Conservation (phyloP, 139 green algal genomes). For the Chlamydomonas sphaeroides region DNA sequence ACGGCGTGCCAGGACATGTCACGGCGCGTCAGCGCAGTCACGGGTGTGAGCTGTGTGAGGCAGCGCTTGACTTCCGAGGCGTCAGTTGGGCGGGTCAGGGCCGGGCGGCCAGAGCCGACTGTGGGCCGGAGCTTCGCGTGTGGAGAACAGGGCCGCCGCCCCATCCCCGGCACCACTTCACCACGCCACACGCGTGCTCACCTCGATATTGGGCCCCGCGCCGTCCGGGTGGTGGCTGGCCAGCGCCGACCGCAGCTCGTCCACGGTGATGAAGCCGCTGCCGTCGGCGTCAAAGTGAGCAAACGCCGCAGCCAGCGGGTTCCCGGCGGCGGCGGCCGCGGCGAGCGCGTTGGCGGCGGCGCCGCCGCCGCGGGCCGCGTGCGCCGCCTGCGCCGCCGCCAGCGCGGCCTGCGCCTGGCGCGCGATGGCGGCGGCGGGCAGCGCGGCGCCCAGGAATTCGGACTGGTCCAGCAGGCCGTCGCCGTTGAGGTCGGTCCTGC, state of each 20-base stretch:
- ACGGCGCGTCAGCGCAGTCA: too few relatives aligned
- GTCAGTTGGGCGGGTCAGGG: too few relatives aligned
- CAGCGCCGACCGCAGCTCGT: conserved; percentile 50
- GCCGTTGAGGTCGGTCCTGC: conserved; percentile 54
- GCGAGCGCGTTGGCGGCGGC: neutral
- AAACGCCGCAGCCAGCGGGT: conserved; percentile 39
- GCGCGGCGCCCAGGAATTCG: conserved; percentile 85
- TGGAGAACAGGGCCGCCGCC: too few relatives aligned
- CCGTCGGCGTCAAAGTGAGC: conserved; percentile 56
- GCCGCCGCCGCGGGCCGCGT: neutral
- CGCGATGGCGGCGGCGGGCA: conserved; percentile 48
- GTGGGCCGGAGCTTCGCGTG: too few relatives aligned
- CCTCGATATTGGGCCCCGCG: conserved; percentile 24
- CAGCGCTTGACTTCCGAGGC: too few relatives aligned
- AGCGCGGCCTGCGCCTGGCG: conserved; percentile 17
- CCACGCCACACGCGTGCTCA: too few relatives aligned
- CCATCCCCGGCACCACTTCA: too few relatives aligned
- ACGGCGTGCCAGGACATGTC: too few relatives aligned
- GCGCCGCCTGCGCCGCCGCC: neutral
- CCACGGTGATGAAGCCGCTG: conserved; percentile 57
- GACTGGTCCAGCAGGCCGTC: conserved; percentile 62
- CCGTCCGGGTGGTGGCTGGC: conserved; percentile 23
- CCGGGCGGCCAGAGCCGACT: too few relatives aligned
- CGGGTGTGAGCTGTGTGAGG: too few relatives aligned
- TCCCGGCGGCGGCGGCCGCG: neutral